Evolutionary conservation across 768 basidiomycete species (phyloP).

Genomic region (Daedaleopsis nitida): DNA sequence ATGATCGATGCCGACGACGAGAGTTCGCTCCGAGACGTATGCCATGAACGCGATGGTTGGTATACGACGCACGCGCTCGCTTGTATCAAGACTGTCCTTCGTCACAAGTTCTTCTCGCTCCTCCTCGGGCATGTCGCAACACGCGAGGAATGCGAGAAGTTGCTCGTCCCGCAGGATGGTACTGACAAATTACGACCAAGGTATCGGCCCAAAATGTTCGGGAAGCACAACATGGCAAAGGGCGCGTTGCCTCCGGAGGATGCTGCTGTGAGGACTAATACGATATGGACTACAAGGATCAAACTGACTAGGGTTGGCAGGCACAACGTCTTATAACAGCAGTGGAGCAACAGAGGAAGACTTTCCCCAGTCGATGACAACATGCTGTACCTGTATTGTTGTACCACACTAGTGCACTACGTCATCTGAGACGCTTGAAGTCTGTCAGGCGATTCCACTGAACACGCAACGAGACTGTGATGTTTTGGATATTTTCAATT

Average conservation of each 20-base stretch:
- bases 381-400: not conserved
- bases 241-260: conserved; percentile 82
- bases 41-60: conserved; percentile 90
- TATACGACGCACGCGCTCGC: conserved; percentile 76
- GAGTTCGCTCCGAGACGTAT: conserved; percentile 66
- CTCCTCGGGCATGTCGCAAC: conserved; percentile 72
- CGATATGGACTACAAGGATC: not conserved
- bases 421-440: too few relatives aligned
- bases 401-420: too few relatives aligned
- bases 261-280: conserved; percentile 59
- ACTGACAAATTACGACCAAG: conserved; percentile 28
- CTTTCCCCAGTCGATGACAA: conserved; percentile 10
- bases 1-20: conserved; percentile 79
- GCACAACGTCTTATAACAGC: conserved; percentile 70
- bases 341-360: conserved; percentile 43
- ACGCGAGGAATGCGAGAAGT: conserved; percentile 69
- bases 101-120: conserved; percentile 83
- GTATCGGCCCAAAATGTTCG: conserved; percentile 51
- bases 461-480: conserved; percentile 1
- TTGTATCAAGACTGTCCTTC: conserved; percentile 80
- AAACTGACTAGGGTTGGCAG: conserved; percentile 36
- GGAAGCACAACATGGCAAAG: conserved; percentile 90
- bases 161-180: conserved; percentile 48
- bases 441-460: too few relatives aligned
- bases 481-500: conserved; percentile 32